Conservation (phyloP, 768 basidiomycete genomes). For the Pisolithus tinctorius region DNA sequence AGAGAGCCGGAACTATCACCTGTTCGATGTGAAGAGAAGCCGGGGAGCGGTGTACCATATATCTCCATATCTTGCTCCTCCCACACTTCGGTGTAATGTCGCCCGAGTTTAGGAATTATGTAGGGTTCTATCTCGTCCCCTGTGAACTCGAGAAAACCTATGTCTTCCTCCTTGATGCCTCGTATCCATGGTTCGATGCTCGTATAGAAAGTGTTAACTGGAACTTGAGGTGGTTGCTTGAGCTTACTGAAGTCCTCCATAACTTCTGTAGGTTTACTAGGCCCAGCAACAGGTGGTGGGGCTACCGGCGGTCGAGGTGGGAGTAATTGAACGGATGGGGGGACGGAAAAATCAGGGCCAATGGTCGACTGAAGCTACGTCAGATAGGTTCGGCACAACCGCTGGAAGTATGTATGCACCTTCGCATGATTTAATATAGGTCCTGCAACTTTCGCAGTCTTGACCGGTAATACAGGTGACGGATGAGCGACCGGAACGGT, state of each 20-base stretch:
- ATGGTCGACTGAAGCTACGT: constrained; percentile 18
- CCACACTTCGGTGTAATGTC: constrained; percentile 87
- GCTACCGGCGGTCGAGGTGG: constrained; percentile 58
- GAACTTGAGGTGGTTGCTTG: constrained; percentile 68
- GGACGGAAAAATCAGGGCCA: constrained; percentile 60
- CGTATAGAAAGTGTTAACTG: constrained; percentile 74
- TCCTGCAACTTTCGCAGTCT: constrained; percentile 49
- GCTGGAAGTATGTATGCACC: constrained; percentile 29
- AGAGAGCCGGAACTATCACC: constrained; percentile 28
- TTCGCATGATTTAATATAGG: constrained; percentile 42
- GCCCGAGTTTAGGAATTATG: constrained; percentile 78
- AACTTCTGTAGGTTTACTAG: constrained; percentile 78
- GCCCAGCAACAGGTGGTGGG: constrained; percentile 64
- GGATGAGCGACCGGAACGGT: constrained; percentile 45
- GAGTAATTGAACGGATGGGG: constrained; percentile 42
- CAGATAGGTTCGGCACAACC: constrained; percentile 4
- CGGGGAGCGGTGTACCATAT: constrained; percentile 37
- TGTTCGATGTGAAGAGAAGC: constrained; percentile 33
- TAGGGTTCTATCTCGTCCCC: constrained; percentile 89
- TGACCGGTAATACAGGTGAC: constrained; percentile 37
- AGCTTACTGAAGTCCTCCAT: constrained; percentile 83
- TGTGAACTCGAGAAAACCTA: constrained; percentile 87
- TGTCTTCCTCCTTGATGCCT: constrained; percentile 87
- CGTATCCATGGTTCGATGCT: constrained; percentile 89
- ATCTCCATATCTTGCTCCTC: constrained; percentile 77